phyloP scores from a whole-genome alignment of 2,329 filamentous ascomycete genomes.

The Aspergillus sp. region DNA sequence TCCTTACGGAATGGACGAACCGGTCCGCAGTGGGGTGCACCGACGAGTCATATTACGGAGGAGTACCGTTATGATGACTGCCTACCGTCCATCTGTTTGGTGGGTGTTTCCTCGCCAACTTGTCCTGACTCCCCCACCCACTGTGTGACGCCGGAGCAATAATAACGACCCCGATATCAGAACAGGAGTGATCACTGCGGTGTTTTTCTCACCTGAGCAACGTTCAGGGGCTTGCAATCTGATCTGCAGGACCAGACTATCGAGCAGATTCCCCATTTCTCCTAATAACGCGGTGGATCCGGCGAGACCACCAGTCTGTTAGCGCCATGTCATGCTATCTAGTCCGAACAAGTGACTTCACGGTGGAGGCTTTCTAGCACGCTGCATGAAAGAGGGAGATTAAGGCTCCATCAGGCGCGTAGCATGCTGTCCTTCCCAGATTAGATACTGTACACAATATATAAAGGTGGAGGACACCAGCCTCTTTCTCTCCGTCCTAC shows the following conservation, averaged over 20 bases:
- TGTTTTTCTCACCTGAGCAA: too few relatives aligned
- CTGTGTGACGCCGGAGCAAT: too few relatives aligned
- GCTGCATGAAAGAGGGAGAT: not conserved
- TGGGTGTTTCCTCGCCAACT: not conserved
- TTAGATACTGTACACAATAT: not conserved
- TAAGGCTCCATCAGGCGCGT: not conserved
- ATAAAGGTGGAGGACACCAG: not conserved
- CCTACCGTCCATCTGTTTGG: not conserved
- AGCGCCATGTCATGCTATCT: slow-evolving; percentile 6
- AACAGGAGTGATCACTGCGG: too few relatives aligned
- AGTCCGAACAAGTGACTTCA: slow-evolving; percentile 17
- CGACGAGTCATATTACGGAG: not conserved
- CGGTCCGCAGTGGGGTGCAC: not conserved
- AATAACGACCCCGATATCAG: too few relatives aligned
- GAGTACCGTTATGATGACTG: not conserved
- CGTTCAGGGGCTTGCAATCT: not conserved
- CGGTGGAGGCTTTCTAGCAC: not conserved
- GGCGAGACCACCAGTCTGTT: not conserved
- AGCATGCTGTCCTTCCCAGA: not conserved
- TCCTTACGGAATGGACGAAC: not conserved
- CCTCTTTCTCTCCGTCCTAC: not conserved
- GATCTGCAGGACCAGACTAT: not conserved
- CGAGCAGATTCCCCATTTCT: not conserved
- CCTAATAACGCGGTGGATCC: slow-evolving; percentile 17
- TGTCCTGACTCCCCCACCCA: too few relatives aligned